Evolutionary conservation across 2,329 filamentous ascomycete genomes (phyloP), one percentile per base, ranked within the genome.

Genomic region (Trichoderma sp.): DNA sequence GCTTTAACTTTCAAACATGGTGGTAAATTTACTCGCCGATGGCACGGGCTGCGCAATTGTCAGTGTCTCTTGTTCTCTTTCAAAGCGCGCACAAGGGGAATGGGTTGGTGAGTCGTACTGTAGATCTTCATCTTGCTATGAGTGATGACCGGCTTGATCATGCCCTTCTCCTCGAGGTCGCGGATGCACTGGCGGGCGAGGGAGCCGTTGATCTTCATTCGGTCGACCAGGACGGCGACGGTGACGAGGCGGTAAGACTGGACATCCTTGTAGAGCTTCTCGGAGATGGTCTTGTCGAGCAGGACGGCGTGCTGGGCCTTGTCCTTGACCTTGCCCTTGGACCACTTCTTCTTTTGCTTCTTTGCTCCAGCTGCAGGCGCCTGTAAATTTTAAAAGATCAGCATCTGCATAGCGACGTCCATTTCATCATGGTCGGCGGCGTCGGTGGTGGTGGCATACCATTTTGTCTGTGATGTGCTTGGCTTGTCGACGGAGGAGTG

Each of bases 181-280:
- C 88, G 88, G 78, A 98, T 88, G 86, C 93, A 95, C 87, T 90
- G 88, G 83, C 96, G 92, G 79, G 96, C 96, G 82, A 99, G 89
- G 80, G 94, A 97, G 83, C 96, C 97, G 89, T 99, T 99, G 90
- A 99, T 97, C 94, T 99, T 99, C 86, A 99, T 91, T 86, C 96
- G 92, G 88, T 99, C 96, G 90, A 99, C 96, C 82, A 99, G 94
- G 81, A 94, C 95, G 82, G 96, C 95, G 82, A 98, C 93, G 83
- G 96, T 98, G 88, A 99, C 94, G 85, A 99, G 94, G 83, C 96
- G 94, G 93, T 98, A 99, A 77, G 96, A 98, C 87, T 98, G 96
- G 81, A 99, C 97, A 91, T 99, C 96, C 90, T 99, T 99, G 90
- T 97, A 93, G 86, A 99, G 94, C 90, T 97, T 97, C 88, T 99